Evolutionary conservation across 306 rosid species (phyloP), one percentile per base, ranked within the genome.

Genomic region (Arachis hypogaea): DNA sequence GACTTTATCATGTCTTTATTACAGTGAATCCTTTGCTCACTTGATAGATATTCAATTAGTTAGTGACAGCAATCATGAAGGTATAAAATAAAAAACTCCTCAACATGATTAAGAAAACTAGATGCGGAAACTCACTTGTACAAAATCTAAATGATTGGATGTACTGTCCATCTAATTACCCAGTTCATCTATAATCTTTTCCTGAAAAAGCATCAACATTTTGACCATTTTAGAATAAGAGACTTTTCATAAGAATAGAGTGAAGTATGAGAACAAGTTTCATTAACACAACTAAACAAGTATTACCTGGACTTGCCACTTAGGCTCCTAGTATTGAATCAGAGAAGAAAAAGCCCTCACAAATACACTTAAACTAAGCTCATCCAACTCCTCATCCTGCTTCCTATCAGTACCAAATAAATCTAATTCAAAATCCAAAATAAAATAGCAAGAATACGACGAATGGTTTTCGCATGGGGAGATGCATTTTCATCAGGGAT

Each of bases 351-450:
- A 50, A 69, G 1, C 1, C 28, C 1, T 22, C 28, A 22, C 28
- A 22, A 22, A 22, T 22, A 22, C 97, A 62, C 98, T 92, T 52
- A 86, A 86, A 82, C 93, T 95, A 78, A 95, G 90, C 83, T 92
- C 93, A 29, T 95, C 98, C 87, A 95, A 90, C 74, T 95, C 97
- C 81, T 95, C 97, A 73, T 95, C 99, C 61, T 95, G 99, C 73
- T 66, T 88, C 89, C 99, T 95, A 73, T 7, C 69, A 77, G 73
- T 65, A 72, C 74, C 54, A 81, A 81, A 66, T 44, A 29, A 63
- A 63, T 60, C 68, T 66, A 59, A 64, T 11, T 75, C 57, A 66
- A 66, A 82, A 82, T 82, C 28, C 74, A 63, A 76, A 22, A 29
- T 10, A 67, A 59, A 22, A 22, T 22, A 22, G 28, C 28, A 22